Conservation (phyloP, 768 basidiomycete species). For the Suillus tomentosus region DNA sequence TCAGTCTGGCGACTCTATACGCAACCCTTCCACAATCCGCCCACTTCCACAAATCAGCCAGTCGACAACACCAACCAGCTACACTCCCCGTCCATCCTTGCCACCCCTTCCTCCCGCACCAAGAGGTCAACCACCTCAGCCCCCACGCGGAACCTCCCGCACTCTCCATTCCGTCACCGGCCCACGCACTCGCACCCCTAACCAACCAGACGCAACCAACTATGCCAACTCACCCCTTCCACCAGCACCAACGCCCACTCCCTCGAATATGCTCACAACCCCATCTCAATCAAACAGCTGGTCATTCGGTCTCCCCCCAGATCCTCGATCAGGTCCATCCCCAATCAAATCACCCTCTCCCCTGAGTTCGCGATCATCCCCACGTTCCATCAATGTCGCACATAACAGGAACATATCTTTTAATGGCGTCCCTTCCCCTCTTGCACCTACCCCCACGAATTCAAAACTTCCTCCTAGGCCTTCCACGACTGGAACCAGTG, state of each 20-base stretch:
- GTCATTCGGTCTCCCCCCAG: slow-evolving; percentile 59
- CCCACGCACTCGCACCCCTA: slow-evolving; percentile 50
- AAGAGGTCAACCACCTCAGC: slow-evolving; percentile 53
- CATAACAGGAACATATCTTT: slow-evolving; percentile 58
- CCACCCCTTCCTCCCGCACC: slow-evolving; percentile 75
- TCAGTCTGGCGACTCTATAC: slow-evolving; percentile 52
- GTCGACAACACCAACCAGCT: slow-evolving; percentile 34
- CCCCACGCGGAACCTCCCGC: slow-evolving; percentile 34
- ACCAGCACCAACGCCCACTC: slow-evolving; percentile 33
- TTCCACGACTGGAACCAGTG: slow-evolving; percentile 42
- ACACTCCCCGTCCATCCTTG: slow-evolving; percentile 48
- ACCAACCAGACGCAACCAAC: slow-evolving; percentile 52
- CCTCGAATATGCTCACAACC: slow-evolving; percentile 46
- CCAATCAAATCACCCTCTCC: slow-evolving; percentile 36
- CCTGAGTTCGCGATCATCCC: slow-evolving; percentile 25
- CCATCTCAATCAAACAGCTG: slow-evolving; percentile 38
- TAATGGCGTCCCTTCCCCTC: slow-evolving; percentile 45
- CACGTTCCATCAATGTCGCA: slow-evolving; percentile 45
- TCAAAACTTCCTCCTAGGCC: slow-evolving; percentile 48
- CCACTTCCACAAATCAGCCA: slow-evolving; percentile 31
- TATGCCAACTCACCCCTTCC: slow-evolving; percentile 48
- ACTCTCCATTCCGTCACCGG: slow-evolving; percentile 40
- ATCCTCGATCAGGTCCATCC: slow-evolving; percentile 58
- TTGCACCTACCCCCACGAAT: slow-evolving; percentile 34
- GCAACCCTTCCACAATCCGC: slow-evolving; percentile 26